These are phyloP conservation scores for Dryas octopetala DNA, from an alignment of 306 rosid genomes.

Conservation along the genomic window DNA sequence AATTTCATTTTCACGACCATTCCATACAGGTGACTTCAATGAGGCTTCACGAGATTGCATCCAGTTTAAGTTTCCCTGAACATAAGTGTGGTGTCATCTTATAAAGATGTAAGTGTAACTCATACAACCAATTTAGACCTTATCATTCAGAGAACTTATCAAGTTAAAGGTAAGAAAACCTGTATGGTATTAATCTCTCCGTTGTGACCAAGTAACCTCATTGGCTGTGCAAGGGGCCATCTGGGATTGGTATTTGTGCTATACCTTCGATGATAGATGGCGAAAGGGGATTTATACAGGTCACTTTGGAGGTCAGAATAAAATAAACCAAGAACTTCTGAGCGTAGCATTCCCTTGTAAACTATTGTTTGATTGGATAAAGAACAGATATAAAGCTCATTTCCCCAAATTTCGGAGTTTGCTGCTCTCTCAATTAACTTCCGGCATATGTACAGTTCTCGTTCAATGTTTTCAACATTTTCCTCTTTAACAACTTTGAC, in stretches of 20 bases:
- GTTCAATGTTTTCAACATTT: slow-evolving; percentile 88
- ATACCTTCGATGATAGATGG: slow-evolving; percentile 96
- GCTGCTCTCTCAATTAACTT: slow-evolving; percentile 90
- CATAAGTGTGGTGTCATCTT: slow-evolving; percentile 30
- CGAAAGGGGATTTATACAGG: slow-evolving; percentile 82
- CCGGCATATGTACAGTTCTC: slow-evolving; percentile 93
- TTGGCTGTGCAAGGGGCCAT: slow-evolving; percentile 99
- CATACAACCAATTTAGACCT: slow-evolving; percentile 16
- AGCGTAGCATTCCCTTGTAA: slow-evolving; percentile 99
- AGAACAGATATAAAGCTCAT: slow-evolving; percentile 96
- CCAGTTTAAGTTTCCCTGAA: slow-evolving; percentile 97
- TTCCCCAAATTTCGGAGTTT: slow-evolving; percentile 86
- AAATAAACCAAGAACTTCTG: slow-evolving; percentile 91
- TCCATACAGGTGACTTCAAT: slow-evolving; percentile 89
- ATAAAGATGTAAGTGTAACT: neutral
- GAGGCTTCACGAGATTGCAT: slow-evolving; percentile 97
- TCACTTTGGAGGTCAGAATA: slow-evolving; percentile 89
- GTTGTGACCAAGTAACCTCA: slow-evolving; percentile 97
- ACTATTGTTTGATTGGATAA: slow-evolving; percentile 95
- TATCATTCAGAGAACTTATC: slow-evolving; percentile 18
- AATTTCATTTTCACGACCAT: slow-evolving; percentile 92
- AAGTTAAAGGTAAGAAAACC: slow-evolving; percentile 50
- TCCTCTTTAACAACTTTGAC: slow-evolving; percentile 88
- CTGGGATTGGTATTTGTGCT: slow-evolving; percentile 98
- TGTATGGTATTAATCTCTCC: slow-evolving; percentile 99